phyloP scores from a whole-genome alignment of 805 yeast genomes.

The Barnettozyma sp. region DNA sequence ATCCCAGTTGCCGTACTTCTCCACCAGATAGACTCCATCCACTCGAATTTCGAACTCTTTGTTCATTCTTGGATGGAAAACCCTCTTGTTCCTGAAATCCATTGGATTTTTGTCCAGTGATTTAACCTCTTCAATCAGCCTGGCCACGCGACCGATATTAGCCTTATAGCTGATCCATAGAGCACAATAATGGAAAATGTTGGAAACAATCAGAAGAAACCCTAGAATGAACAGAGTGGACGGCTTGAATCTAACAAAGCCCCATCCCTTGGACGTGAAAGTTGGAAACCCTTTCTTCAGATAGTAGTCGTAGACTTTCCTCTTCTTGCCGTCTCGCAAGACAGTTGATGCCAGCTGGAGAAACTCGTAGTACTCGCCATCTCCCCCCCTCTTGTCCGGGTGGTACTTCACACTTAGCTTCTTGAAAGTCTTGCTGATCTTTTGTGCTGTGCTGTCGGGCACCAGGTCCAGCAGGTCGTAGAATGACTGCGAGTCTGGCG shows the following conservation, averaged over 20 bases:
- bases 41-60: conserved; percentile 49
- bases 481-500: conserved; percentile 23
- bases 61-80: conserved; percentile 29
- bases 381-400: conserved; percentile 68
- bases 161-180: conserved; percentile 44
- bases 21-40: conserved; percentile 53
- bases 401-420: conserved; percentile 66
- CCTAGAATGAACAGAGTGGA: conserved; percentile 45
- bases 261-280: conserved; percentile 53
- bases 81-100: conserved; percentile 15
- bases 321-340: conserved; percentile 43
- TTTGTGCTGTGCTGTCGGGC: conserved; percentile 29
- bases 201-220: conserved; percentile 44
- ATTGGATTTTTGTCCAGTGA: conserved; percentile 55
- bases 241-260: conserved; percentile 63
- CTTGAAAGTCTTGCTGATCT: conserved; percentile 61
- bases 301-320: conserved; percentile 80
- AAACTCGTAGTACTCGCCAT: conserved; percentile 60
- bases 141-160: conserved; percentile 49
- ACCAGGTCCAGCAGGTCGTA: conserved; percentile 26
- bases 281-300: conserved; percentile 78
- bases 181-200: conserved; percentile 52
- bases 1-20: conserved; percentile 26
- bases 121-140: conserved; percentile 45
- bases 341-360: conserved; percentile 72